Conservation (phyloP, 129 eudicot genomes). For the Saposhnikovia divaricata region DNA sequence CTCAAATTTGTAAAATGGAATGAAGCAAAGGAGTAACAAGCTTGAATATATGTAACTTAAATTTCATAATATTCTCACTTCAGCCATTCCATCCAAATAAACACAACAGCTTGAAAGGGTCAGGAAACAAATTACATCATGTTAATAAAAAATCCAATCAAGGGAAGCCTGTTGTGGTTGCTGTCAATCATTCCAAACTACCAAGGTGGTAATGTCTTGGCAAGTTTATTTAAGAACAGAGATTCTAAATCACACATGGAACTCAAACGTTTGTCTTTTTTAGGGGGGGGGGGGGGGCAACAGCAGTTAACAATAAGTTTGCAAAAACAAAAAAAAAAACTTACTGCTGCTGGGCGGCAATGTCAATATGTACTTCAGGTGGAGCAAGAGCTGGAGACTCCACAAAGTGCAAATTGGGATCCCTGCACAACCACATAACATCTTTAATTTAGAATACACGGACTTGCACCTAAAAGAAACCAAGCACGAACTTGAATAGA, state of each 20-base stretch:
- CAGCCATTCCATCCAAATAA: too few relatives aligned
- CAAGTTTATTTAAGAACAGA: too few relatives aligned
- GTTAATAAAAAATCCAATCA: neutral
- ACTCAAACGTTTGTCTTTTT: neutral
- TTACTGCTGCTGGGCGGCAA: slow-evolving; percentile 69
- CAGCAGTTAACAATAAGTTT: neutral
- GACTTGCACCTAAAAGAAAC: neutral
- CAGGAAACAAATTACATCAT: neutral
- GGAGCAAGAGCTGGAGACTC: slow-evolving; percentile 90
- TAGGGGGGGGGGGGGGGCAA: too few relatives aligned
- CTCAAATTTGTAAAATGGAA: too few relatives aligned
- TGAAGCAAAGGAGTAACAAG: too few relatives aligned
- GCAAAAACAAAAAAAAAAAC: neutral
- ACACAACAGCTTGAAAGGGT: too few relatives aligned
- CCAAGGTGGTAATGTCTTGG: neutral
- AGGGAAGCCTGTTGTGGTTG: too few relatives aligned
- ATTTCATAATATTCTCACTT: too few relatives aligned
- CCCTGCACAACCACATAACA: slow-evolving; percentile 26
- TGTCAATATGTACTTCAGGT: slow-evolving; percentile 69
- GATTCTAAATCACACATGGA: neutral
- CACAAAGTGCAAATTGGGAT: slow-evolving; percentile 66
- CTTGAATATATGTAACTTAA: too few relatives aligned
- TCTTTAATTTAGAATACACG: neutral
- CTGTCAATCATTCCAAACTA: neutral
- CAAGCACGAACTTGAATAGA: neutral